phyloP scores from a whole-genome alignment of 164 flowering plant genomes.

The Annona squamosa region DNA sequence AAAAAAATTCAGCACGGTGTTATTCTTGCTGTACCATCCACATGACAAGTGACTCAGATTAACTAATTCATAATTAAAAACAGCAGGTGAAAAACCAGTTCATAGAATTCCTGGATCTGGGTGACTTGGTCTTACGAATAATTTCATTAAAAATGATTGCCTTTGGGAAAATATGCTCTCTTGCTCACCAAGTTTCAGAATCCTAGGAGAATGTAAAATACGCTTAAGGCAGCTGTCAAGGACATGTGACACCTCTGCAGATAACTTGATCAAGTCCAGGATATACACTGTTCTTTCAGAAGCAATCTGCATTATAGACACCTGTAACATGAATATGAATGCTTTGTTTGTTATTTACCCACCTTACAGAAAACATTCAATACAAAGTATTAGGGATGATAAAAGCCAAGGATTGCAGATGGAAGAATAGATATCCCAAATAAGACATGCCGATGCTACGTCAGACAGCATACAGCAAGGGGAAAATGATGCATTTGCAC shows the following conservation, averaged over 20 bases:
- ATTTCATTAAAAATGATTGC: neutral
- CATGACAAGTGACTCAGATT: no score
- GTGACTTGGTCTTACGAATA: neutral
- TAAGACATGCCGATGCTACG: neutral
- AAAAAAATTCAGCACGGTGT: no score
- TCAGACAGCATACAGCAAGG: neutral
- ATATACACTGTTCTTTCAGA: conserved; percentile 68
- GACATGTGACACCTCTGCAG: conserved; percentile 39
- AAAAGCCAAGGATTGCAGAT: no score
- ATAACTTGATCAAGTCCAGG: conserved; percentile 76
- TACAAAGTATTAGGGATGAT: neutral
- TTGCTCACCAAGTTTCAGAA: conserved; percentile 73
- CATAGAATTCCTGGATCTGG: no score
- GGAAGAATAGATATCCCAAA: neutral
- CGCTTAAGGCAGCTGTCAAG: conserved; percentile 59
- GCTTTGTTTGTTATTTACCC: neutral
- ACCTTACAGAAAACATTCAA: neutral
- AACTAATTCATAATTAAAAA: no score
- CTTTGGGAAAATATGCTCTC: conserved; percentile 1
- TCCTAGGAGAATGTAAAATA: conserved; percentile 63
- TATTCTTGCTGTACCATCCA: no score
- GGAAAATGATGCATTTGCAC: neutral
- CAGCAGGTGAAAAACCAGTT: no score
- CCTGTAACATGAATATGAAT: conserved; percentile 43
- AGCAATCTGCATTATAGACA: conserved; percentile 94